These are phyloP conservation scores for Parasitella parasitica DNA, from an alignment of 371 early-diverging fungal species.

Conservation along the genomic window DNA sequence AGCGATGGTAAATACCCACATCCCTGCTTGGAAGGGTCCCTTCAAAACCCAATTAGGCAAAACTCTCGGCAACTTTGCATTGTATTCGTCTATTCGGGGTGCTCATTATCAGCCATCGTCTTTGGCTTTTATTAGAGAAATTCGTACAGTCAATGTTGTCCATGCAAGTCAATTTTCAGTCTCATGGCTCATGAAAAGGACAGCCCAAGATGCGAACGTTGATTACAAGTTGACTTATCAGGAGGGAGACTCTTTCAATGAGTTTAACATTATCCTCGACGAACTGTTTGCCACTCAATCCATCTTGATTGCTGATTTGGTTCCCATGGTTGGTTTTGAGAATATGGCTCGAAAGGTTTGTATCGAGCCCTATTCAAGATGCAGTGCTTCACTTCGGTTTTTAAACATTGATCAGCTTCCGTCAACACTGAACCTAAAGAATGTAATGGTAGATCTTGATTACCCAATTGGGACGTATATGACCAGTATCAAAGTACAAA, in stretches of 20 bases:
- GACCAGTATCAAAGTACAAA: neutral
- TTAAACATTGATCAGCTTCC: conserved; percentile 6
- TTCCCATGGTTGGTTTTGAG: conserved; percentile 1
- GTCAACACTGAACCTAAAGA: neutral
- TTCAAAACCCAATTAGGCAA: conserved; percentile 7
- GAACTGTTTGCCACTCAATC: neutral
- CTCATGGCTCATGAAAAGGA: neutral
- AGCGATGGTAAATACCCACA: neutral
- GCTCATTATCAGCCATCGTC: neutral
- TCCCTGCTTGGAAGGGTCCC: conserved; percentile 14
- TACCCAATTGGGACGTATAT: conserved; percentile 1
- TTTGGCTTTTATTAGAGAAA: conserved; percentile 3
- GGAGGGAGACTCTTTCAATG: neutral
- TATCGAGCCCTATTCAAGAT: conserved; percentile 8
- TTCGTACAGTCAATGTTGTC: neutral
- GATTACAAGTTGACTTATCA: neutral
- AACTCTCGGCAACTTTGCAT: neutral
- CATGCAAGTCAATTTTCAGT: conserved; percentile 11
- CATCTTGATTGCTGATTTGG: conserved; percentile 10
- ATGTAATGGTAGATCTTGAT: neutral
- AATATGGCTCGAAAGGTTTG: neutral
- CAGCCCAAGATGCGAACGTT: neutral
- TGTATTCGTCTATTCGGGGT: neutral
- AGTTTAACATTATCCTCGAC: neutral
- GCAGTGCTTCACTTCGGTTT: conserved; percentile 8